These are phyloP conservation scores for Medicago arabica DNA, from an alignment of 306 rosid genomes.

Conservation along the genomic window DNA sequence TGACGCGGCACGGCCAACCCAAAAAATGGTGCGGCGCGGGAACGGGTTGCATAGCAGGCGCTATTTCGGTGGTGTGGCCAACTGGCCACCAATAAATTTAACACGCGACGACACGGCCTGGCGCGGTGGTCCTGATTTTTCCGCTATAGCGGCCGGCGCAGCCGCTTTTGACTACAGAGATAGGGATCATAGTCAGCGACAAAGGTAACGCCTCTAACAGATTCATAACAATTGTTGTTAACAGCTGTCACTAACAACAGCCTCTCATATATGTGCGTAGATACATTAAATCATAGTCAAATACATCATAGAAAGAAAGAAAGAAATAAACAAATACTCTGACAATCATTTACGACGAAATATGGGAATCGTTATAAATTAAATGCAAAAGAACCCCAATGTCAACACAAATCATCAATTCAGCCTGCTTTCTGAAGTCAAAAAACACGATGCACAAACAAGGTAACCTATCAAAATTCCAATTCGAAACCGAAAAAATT, in stretches of 20 bases:
- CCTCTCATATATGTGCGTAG: neutral
- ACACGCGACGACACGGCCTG: too few species aligned
- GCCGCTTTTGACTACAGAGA: too few species aligned
- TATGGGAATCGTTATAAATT: neutral
- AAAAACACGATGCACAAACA: neutral
- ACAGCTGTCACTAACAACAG: neutral
- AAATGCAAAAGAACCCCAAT: neutral
- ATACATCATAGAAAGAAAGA: conserved; percentile 5
- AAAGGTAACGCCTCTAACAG: neutral
- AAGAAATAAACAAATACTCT: neutral
- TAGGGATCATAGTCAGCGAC: neutral
- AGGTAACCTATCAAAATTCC: neutral
- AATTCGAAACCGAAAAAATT: conserved; percentile 9
- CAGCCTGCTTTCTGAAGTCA: conserved; percentile 6
- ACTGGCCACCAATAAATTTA: too few species aligned
- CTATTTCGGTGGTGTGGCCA: too few species aligned
- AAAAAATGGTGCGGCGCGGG: too few species aligned
- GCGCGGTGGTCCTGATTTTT: too few species aligned
- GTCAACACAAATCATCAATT: neutral
- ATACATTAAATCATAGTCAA: neutral
- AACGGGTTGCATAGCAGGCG: too few species aligned
- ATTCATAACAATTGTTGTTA: neutral
- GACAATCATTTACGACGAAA: neutral
- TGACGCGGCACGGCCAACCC: too few species aligned
- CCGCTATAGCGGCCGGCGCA: too few species aligned